Evolutionary conservation across 495 filamentous ascomycete species (phyloP).

Genomic region (Penicillium soppii): DNA sequence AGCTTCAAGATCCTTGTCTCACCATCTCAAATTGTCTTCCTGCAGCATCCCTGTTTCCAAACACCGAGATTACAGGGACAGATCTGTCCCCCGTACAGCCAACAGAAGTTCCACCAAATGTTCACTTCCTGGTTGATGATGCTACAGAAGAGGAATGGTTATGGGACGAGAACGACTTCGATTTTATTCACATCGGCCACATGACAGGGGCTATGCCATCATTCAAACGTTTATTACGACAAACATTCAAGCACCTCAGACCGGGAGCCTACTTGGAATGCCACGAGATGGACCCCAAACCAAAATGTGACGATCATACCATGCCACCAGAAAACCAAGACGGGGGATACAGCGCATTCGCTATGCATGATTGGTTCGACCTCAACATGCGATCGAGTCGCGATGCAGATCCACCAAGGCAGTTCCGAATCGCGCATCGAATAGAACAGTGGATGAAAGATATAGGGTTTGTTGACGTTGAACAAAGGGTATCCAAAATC

Average conservation of each 20-base stretch:
- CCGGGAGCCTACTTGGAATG: slow-evolving; percentile 68
- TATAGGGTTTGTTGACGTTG: slow-evolving; percentile 63
- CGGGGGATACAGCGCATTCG: slow-evolving; percentile 36
- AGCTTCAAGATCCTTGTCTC: slow-evolving; percentile 20
- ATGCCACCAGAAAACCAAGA: slow-evolving; percentile 49
- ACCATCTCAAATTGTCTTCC: neutral
- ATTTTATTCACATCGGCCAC: slow-evolving; percentile 47
- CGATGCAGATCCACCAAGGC: slow-evolving; percentile 47
- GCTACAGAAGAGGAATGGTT: slow-evolving; percentile 51
- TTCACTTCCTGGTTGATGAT: slow-evolving; percentile 59
- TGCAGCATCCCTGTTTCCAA: slow-evolving; percentile 51
- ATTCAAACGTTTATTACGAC: slow-evolving; percentile 40
- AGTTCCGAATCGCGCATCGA: slow-evolving; percentile 50
- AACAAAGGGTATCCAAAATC: slow-evolving; percentile 53
- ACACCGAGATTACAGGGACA: slow-evolving; percentile 56
- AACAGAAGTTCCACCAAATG: slow-evolving; percentile 53
- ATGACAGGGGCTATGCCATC: slow-evolving; percentile 43
- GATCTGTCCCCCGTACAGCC: slow-evolving; percentile 67
- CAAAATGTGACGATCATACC: slow-evolving; percentile 60
- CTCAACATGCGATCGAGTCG: slow-evolving; percentile 48
- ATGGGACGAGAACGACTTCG: slow-evolving; percentile 45
- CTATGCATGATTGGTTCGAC: slow-evolving; percentile 52
- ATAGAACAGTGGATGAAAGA: slow-evolving; percentile 57
- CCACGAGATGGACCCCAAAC: slow-evolving; percentile 59
- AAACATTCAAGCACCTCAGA: slow-evolving; percentile 49